Evolutionary conservation across 1,139 yeast species (phyloP).

Genomic region (Kurtzmaniella quercitrusa): DNA sequence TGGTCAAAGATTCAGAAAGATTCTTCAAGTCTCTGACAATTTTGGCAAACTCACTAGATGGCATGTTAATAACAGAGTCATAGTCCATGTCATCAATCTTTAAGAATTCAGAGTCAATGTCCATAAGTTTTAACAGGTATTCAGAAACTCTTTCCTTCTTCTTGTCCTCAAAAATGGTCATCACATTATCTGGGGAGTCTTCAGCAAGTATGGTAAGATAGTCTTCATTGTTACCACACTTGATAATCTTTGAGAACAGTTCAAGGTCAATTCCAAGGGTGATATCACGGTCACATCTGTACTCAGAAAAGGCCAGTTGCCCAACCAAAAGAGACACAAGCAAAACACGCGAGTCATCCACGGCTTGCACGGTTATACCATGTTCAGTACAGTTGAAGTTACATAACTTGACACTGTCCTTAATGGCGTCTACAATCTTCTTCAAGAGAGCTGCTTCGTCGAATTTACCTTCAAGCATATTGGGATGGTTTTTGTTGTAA

Average conservation of each 20-base stretch:
- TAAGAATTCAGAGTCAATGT: conserved; percentile 91
- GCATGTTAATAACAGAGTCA: conserved; percentile 83
- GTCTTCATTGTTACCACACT: conserved; percentile 90
- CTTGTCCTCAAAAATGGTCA: conserved; percentile 85
- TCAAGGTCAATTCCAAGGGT: conserved; percentile 90
- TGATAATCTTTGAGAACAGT: conserved; percentile 80
- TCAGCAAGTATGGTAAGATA: conserved; percentile 86
- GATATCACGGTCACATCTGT: conserved; percentile 92
- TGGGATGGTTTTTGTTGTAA: conserved; percentile 1
- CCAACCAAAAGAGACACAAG: conserved; percentile 86
- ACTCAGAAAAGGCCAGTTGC: conserved; percentile 84
- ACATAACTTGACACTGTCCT: conserved; percentile 90
- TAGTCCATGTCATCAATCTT: conserved; percentile 93
- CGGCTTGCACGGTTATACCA: conserved; percentile 96
- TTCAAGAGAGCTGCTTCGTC: conserved; percentile 90
- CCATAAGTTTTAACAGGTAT: conserved; percentile 89
- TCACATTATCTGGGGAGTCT: conserved; percentile 80
- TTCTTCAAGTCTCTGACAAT: conserved; percentile 85
- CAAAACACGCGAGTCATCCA: conserved; percentile 94
- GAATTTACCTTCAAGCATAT: conserved; percentile 95
- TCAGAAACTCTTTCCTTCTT: conserved; percentile 90
- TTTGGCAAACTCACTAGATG: conserved; percentile 83
- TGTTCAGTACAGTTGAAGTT: conserved; percentile 94
- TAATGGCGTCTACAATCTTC: conserved; percentile 87
- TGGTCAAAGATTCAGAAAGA: conserved; percentile 81